Evolutionary conservation across 768 basidiomycete genomes (phyloP), one percentile per base, ranked within the genome.

Genomic region (Pholiota conissans): DNA sequence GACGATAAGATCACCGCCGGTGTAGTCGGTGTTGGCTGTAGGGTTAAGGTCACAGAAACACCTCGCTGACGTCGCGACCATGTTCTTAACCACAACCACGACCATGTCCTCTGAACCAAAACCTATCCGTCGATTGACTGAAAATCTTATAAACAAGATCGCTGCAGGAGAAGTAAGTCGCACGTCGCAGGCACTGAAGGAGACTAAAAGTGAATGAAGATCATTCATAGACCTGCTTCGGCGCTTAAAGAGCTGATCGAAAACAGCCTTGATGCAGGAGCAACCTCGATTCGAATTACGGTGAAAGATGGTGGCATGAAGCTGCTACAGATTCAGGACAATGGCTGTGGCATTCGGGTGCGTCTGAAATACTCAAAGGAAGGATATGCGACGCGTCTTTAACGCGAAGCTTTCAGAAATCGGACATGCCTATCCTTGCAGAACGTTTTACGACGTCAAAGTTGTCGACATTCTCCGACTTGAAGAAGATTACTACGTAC

Each of bases 361-460:
- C 67, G 87, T 74, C 28, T 55, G 48, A 1, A 7, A 37, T n/a
- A 18, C 26, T 27, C 40, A 6, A 18, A 7, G 9, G 20, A 48
- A 30, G 7, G 11, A 29, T 8, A 10, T 30, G 7, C 29, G 28
- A 42, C 45, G 26, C 26, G 28, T 32, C 18, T 40, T 28, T 46
- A 32, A 7, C 24, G 28, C 29, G 14, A 18, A 7, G 16, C 14
- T 34, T 32, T 24, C 64, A 97, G 94, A 93, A 90, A 84, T 69
- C 79, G 7, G 95, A 98, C 66, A 76, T 99, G 3, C 87, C 93
- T 1, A 87, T 99, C 20, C 80, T 99, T 5, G 95, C 96, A 37
- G 91, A 95, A 70, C 81, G 97, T 5, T 98, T 96, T 68, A 96
- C 96, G 13, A 99, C 97, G 0, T 96, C 94, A 3, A 99, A 98